Conservation (phyloP, 148 eudicot genomes). For the Oxyria digyna region DNA sequence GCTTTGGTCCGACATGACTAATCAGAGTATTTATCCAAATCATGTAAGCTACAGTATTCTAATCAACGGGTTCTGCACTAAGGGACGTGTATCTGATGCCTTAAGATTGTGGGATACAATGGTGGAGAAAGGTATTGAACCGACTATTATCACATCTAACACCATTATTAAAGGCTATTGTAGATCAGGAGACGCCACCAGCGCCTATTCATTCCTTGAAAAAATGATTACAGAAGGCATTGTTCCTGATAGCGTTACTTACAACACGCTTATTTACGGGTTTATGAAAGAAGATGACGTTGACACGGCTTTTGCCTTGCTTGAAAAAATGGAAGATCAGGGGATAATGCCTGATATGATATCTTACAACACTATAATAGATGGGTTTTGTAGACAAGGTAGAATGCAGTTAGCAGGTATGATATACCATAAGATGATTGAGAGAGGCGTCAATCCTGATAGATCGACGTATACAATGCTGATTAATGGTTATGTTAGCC, state of each 20-base stretch:
- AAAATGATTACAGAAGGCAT: slow-evolving; percentile 30
- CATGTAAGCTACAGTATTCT: slow-evolving; percentile 49
- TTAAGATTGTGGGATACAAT: slow-evolving; percentile 70
- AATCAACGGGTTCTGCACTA: slow-evolving; percentile 52
- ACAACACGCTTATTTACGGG: slow-evolving; percentile 71
- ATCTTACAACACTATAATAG: slow-evolving; percentile 55
- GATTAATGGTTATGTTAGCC: slow-evolving; percentile 63
- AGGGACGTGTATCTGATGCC: slow-evolving; percentile 37
- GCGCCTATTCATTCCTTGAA: slow-evolving; percentile 38
- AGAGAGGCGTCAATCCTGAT: slow-evolving; percentile 54
- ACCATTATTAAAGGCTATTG: slow-evolving; percentile 66
- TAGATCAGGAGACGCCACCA: slow-evolving; percentile 31
- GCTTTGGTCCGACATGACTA: slow-evolving; percentile 42
- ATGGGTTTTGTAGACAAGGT: slow-evolving; percentile 59
- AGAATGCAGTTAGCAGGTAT: slow-evolving; percentile 53
- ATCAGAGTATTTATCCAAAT: slow-evolving; percentile 36
- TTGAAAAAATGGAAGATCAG: slow-evolving; percentile 49
- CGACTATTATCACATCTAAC: slow-evolving; percentile 58
- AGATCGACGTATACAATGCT: slow-evolving; percentile 47
- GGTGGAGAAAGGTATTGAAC: slow-evolving; percentile 51
- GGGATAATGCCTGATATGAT: slow-evolving; percentile 54
- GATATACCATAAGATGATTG: slow-evolving; percentile 48
- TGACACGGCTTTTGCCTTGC: slow-evolving; percentile 44
- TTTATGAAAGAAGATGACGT: slow-evolving; percentile 50
- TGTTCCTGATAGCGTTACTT: slow-evolving; percentile 45